Base-by-base conservation (phyloP, 208 protist genomes). In the Leptomonas pyrrhocoris region DNA sequence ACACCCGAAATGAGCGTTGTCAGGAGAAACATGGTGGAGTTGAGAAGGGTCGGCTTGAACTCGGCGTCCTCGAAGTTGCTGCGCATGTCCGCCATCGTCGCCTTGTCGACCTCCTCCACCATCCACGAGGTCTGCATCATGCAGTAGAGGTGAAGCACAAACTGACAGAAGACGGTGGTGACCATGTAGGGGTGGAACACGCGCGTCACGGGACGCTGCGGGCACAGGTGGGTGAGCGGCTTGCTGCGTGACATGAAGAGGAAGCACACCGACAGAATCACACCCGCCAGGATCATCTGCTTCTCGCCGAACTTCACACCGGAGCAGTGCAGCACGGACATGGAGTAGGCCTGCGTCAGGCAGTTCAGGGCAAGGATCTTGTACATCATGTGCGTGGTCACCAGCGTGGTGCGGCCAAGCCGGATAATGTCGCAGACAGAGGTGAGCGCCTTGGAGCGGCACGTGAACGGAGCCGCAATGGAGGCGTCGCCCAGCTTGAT, bases 311-410 rank as follows among this genome's bases (percentile, higher is more conserved):
- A 85, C 78, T 99, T 98, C 21, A 99, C 85, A 58, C 98, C 98
- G 60, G 98, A 96, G n/a, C 96, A 86, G 77, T 96, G 97, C n/a
- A 99, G 89, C 16, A 99, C 98, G 12, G 88, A 96, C 74, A 99
- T 91, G 30, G 88, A 94, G 79, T 99, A 99, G 0, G 98, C 98
- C 25, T 82, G 89, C 60, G 98, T 96, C 16, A 99, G 89, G 73
- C 96, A 99, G 80, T 99, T 98, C 19, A 99, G 89, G 9, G 98
- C 98, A 16, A 99, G 90, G 57, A 99, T 99, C 72, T 98, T 98
- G 88, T 98, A 99, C 96, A 99, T 99, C 90, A 99, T 98, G 58
- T 99, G 85, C 34, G 98, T 99, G 13, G 98, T 99, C 12, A 99
- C 96, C 2, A 99, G 90, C 34, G 99, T 99, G 53, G 92, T 99